These are phyloP conservation scores for Saccharomycopsis babjevae DNA, from an alignment of 805 yeast genomes.

Conservation along the genomic window DNA sequence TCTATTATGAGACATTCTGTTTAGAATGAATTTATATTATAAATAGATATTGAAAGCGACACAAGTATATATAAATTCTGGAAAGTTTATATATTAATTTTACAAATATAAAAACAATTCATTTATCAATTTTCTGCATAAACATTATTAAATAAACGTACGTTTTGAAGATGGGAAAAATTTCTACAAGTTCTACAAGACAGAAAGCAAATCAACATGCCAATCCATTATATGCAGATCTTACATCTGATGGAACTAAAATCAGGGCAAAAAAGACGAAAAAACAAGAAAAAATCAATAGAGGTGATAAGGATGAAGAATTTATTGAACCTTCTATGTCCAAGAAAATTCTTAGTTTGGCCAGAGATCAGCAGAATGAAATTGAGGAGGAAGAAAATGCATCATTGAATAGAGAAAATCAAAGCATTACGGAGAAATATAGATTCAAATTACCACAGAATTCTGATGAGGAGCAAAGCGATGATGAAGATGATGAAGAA, in stretches of 20 bases:
- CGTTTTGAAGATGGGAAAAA: constrained; percentile 49
- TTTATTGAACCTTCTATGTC: constrained; percentile 75
- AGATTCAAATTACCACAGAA: constrained; percentile 23
- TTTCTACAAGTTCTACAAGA: constrained; percentile 38
- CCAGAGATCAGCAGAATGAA: constrained; percentile 89
- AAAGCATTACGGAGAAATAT: constrained; percentile 23
- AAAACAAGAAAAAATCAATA: constrained; percentile 20
- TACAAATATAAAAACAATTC: background rate
- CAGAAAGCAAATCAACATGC: constrained; percentile 51
- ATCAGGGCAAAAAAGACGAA: constrained; percentile 35
- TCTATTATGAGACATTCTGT: no score
- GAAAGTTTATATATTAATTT: no score
- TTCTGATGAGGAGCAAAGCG: constrained; percentile 44
- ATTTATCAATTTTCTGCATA: background rate
- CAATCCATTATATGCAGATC: constrained; percentile 70
- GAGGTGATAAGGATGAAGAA: constrained; percentile 40
- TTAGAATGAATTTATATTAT: no score
- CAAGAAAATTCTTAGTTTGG: constrained; percentile 77
- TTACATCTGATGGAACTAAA: constrained; percentile 65
- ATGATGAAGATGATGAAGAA: constrained; percentile 31
- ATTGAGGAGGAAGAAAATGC: constrained; percentile 53
- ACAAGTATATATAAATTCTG: no score
- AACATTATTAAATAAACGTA: background rate
- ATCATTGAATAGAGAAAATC: constrained; percentile 20
- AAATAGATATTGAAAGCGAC: no score